These are phyloP conservation scores for Shiraia sp. DNA, from an alignment of 2,329 filamentous ascomycete genomes.

Conservation along the genomic window DNA sequence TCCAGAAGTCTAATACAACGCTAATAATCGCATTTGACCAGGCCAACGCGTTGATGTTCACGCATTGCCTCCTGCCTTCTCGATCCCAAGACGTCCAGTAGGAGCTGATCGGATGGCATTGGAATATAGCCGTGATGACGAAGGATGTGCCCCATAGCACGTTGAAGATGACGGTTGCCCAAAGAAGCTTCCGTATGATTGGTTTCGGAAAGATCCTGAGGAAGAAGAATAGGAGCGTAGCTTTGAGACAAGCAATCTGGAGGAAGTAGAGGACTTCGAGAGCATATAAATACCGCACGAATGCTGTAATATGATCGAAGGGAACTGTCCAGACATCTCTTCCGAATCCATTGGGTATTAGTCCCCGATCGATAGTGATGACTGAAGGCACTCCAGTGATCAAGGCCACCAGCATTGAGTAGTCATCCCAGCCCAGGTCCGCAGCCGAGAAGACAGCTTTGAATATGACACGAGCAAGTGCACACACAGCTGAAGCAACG, in stretches of 20 bases:
- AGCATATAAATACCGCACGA: conserved; percentile 37
- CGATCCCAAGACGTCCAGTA: conserved; percentile 35
- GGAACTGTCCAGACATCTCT: conserved; percentile 55
- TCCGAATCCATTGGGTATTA: conserved; percentile 46
- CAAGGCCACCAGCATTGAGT: conserved; percentile 6
- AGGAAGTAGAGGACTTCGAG: conserved; percentile 35
- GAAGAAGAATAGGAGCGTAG: conserved; percentile 31
- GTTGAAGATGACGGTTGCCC: conserved; percentile 19
- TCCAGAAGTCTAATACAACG: conserved; percentile 26
- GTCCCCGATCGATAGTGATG: conserved; percentile 10
- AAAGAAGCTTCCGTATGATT: conserved; percentile 8
- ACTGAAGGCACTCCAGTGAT: conserved; percentile 2
- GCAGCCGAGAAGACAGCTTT: conserved; percentile 31
- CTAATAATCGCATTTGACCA: conserved; percentile 35
- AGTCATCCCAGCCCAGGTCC: conserved; percentile 43
- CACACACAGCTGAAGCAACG: conserved; percentile 36
- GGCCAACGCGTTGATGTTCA: conserved; percentile 36
- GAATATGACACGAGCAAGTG: conserved; percentile 37
- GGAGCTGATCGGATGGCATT: conserved; percentile 35
- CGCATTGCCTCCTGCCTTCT: conserved; percentile 21
- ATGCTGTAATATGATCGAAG: conserved; percentile 45
- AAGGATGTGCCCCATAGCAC: conserved; percentile 21
- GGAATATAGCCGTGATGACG: conserved; percentile 21
- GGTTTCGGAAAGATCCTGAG: conserved; percentile 29
- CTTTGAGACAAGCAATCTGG: conserved; percentile 23